Evolutionary conservation across 345 rosid genomes (phyloP).

Genomic region (Brassica napus): DNA sequence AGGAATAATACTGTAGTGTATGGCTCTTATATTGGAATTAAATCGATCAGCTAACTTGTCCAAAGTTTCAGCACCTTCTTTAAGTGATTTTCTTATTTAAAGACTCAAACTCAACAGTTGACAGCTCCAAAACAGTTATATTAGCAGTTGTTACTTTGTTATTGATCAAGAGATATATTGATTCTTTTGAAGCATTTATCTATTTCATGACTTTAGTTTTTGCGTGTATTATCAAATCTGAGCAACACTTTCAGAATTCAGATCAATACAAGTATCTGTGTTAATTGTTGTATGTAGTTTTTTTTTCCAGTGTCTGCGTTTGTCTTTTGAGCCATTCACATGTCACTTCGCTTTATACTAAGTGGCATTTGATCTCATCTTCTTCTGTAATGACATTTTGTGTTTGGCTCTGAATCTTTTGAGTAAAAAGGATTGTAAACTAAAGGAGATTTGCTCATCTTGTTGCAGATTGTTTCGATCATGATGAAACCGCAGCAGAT

Average conservation of each 20-base stretch:
- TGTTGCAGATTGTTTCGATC: slow-evolving; percentile 27
- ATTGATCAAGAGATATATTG: background rate
- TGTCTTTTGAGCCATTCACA: background rate
- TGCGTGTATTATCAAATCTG: background rate
- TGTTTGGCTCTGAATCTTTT: slow-evolving; percentile 2
- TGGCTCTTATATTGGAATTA: background rate
- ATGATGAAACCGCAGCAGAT: slow-evolving; percentile 14
- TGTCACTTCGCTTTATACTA: background rate
- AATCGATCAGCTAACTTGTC: background rate
- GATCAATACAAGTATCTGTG: background rate
- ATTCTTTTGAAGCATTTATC: background rate
- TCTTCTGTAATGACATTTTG: background rate
- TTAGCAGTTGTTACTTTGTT: background rate
- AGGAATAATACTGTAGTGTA: too few species aligned
- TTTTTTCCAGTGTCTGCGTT: background rate
- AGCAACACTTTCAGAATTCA: background rate
- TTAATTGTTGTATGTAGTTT: background rate
- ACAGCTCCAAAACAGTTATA: too few species aligned
- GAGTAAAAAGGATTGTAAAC: background rate
- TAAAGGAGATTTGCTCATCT: background rate
- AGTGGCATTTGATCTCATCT: background rate
- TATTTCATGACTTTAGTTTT: background rate
- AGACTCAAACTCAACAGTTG: background rate
- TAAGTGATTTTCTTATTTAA: background rate
- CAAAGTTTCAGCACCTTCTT: background rate